A percentile compares a stretch with the other conserved stretches of the same genome.
phyloP scores from a whole-genome alignment of 2,329 filamentous ascomycete species.

The Zymoseptoria passerinii region DNA sequence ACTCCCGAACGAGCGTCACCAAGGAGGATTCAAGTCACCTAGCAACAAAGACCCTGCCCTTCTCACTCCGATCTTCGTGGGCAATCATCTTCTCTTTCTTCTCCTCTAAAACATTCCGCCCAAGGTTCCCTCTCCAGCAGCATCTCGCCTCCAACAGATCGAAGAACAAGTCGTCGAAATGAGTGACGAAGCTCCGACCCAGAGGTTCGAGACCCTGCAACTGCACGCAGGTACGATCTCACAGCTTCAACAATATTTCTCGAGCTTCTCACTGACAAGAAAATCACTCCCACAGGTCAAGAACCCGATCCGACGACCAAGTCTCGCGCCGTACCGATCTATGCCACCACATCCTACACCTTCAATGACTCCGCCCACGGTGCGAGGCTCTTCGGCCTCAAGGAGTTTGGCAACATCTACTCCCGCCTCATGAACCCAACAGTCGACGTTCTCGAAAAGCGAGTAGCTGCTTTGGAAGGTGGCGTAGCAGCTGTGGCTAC shows the following conservation, averaged over 20 bases:
- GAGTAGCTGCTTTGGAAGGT: constrained; percentile 89
- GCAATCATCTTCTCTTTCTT: not conserved
- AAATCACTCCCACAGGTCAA: constrained; percentile 49
- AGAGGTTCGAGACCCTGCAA: constrained; percentile 45
- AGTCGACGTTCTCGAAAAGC: constrained; percentile 92
- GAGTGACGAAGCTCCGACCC: constrained; percentile 32
- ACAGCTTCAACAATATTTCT: constrained; percentile 1
- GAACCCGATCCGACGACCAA: constrained; percentile 74
- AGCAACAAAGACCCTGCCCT: not conserved
- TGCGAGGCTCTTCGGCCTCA: constrained; percentile 88
- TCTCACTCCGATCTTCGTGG: not conserved
- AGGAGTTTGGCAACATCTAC: constrained; percentile 97
- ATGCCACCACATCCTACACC: constrained; percentile 80
- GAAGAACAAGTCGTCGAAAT: constrained; percentile 23
- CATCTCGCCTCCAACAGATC: constrained; percentile 20
- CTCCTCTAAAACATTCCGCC: not conserved
- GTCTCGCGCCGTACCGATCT: constrained; percentile 87
- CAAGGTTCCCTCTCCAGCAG: constrained; percentile 8
- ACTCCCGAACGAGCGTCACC: not conserved
- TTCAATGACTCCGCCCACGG: constrained; percentile 97
- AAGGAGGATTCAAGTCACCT: not conserved
- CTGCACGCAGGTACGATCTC: constrained; percentile 38
- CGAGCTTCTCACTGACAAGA: not conserved
- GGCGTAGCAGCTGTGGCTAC: constrained; percentile 79
- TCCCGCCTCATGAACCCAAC: constrained; percentile 95